These are phyloP conservation scores for Coniosporium apollinis DNA, from an alignment of 495 filamentous ascomycete genomes.

Conservation along the genomic window DNA sequence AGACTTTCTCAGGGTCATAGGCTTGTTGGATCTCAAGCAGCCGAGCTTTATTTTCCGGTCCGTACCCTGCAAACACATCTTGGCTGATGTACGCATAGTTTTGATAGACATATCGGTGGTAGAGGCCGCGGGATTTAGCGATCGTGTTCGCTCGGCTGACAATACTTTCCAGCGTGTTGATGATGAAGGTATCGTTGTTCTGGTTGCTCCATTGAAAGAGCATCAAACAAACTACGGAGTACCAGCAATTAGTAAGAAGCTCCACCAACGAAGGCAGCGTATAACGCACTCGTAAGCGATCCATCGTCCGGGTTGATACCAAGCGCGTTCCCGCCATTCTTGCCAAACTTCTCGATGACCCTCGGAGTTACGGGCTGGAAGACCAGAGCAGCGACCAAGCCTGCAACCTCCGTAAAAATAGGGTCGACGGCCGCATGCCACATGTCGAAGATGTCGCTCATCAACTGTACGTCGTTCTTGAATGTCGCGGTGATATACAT, in stretches of 20 bases:
- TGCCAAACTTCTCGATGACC: neutral
- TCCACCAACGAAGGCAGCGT: neutral
- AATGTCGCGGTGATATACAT: too few relatives aligned
- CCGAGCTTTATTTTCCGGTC: slow-evolving; percentile 22
- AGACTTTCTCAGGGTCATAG: slow-evolving; percentile 34
- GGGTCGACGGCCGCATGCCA: neutral
- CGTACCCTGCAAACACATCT: slow-evolving; percentile 32
- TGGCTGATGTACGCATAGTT: slow-evolving; percentile 30
- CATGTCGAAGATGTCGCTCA: neutral
- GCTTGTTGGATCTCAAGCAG: slow-evolving; percentile 25
- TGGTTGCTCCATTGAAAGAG: slow-evolving; percentile 7
- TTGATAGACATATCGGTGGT: slow-evolving; percentile 20
- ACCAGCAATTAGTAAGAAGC: too few relatives aligned
- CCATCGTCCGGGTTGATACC: slow-evolving; percentile 1
- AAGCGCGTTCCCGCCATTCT: neutral
- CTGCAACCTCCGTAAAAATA: neutral
- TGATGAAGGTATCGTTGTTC: slow-evolving; percentile 7
- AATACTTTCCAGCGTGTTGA: neutral
- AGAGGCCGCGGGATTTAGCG: slow-evolving; percentile 14
- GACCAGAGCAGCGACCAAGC: neutral
- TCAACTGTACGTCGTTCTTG: neutral
- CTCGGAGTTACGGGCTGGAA: neutral
- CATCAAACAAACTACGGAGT: too few relatives aligned
- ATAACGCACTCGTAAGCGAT: neutral
- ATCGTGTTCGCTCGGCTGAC: slow-evolving; percentile 9